Evolutionary conservation across 805 yeast genomes (phyloP).

Genomic region (Pichia exigua): DNA sequence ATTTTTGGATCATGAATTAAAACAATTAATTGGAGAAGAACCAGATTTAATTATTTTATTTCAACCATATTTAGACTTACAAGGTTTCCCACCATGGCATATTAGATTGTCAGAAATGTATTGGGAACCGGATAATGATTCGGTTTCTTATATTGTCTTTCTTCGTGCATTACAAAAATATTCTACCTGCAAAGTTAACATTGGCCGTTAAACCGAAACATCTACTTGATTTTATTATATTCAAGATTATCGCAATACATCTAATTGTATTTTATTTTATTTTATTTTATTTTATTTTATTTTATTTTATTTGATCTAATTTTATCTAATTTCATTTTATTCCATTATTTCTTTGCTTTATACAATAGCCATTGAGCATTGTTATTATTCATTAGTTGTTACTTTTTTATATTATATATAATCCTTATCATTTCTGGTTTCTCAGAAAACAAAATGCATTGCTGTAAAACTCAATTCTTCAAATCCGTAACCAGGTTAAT

Average conservation of each 20-base stretch:
- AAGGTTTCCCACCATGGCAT: constrained; percentile 98
- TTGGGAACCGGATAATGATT: constrained; percentile 81
- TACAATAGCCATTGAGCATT: not conserved
- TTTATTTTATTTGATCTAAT: not conserved
- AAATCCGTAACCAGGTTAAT: not conserved
- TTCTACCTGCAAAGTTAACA: constrained; percentile 75
- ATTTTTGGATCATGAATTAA: constrained; percentile 65
- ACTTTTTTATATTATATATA: not conserved
- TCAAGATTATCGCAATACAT: no score
- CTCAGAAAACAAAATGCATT: not conserved
- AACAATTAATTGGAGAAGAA: constrained; percentile 77
- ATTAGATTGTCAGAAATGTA: constrained; percentile 82
- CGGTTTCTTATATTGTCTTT: constrained; percentile 76
- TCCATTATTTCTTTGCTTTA: not conserved
- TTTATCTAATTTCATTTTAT: no score
- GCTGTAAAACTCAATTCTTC: not conserved
- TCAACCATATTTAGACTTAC: constrained; percentile 80
- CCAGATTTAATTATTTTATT: constrained; percentile 84
- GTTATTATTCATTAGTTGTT: not conserved
- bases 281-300: not conserved
- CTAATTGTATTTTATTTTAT: no score
- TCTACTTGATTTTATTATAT: no score
- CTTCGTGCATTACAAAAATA: constrained; percentile 68
- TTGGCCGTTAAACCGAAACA: constrained; percentile 39
- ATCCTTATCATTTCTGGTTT: not conserved